Evolutionary conservation across 345 rosid genomes (phyloP).

Genomic region (Viola odorata): DNA sequence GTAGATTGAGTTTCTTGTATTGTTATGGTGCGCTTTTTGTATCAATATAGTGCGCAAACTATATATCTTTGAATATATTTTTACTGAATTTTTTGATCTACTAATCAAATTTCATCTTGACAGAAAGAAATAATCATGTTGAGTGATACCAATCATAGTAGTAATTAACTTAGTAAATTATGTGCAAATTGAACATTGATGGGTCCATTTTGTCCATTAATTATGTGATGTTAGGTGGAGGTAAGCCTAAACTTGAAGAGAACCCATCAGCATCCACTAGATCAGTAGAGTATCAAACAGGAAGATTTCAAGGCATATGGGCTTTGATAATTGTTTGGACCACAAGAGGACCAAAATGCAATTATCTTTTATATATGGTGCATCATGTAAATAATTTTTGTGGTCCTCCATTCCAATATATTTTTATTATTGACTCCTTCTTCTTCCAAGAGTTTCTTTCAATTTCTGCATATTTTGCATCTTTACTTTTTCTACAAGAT

Average conservation of each 20-base stretch:
- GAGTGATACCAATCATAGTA: no score
- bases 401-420: conserved; percentile 23
- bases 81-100: no score
- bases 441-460: conserved; percentile 1
- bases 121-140: no score
- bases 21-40: no score
- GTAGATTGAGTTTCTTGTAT: no score
- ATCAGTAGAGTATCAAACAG: conserved; percentile 5
- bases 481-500: not conserved
- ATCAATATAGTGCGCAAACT: no score
- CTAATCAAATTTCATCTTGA: no score
- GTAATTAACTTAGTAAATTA: not conserved
- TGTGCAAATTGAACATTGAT: no score
- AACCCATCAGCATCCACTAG: not conserved
- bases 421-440: conserved; percentile 11
- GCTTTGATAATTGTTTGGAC: conserved; percentile 32
- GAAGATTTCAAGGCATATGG: conserved; percentile 9
- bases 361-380: no score
- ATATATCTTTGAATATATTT: no score
- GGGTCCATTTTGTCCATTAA: not conserved
- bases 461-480: not conserved
- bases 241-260: not conserved
- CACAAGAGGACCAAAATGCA: conserved; percentile 27
- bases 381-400: conserved; percentile 20
- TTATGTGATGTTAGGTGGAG: not conserved